Base-by-base conservation (phyloP, 192 early-diverging fungal genomes). In the Podila clonocystis region DNA sequence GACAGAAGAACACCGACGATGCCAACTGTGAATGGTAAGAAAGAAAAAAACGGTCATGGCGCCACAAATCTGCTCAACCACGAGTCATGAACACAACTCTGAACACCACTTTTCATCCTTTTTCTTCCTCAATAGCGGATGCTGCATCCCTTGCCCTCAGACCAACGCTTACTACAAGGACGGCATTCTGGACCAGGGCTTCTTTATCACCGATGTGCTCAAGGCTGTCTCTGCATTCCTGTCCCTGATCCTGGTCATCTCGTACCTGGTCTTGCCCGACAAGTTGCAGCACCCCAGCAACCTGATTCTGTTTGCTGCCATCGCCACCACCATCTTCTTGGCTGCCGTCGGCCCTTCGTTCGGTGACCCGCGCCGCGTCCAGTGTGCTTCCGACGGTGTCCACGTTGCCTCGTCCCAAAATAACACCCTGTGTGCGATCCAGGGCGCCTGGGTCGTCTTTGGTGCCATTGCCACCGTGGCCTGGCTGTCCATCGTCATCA, bases 111-210 rank as follows among this genome's bases (percentile, higher is more conserved):
- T 24, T 0, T 55, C 52, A 19, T 17, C 50, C 50, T 0, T 9
- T 9, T 0, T 55, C n/a, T 24, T 9, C 59, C 59, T 31, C 59
- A 33, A 63, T 15, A 64, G 58, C 20, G 87, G 87, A 38, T 88
- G 87, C 31, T 88, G 87, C 63, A 72, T 86, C 22, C 87, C 87
- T 48, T 88, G 87, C 50, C 87, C 87, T 17, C 75, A 75, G 9
- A 83, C 85, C 33, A 70, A 88, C 41, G 68, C 73, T 17, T 86
- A 84, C n/a, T 88, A 88, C 58, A 82, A 83, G 29, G 59, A 52
- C 0, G 83, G 73, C n/a, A 79, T 85, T 61, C 49, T 82, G 11
- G 68, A 82, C 22, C 58, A 59, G 5, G 87, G 82, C 6, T 86
- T 84, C 64, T 73, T 86, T 57, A 79, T 84, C 36, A 86, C 87